Evolutionary conservation across 106 monocot genomes (phyloP).

Genomic region (Hemerocallis citrina): DNA sequence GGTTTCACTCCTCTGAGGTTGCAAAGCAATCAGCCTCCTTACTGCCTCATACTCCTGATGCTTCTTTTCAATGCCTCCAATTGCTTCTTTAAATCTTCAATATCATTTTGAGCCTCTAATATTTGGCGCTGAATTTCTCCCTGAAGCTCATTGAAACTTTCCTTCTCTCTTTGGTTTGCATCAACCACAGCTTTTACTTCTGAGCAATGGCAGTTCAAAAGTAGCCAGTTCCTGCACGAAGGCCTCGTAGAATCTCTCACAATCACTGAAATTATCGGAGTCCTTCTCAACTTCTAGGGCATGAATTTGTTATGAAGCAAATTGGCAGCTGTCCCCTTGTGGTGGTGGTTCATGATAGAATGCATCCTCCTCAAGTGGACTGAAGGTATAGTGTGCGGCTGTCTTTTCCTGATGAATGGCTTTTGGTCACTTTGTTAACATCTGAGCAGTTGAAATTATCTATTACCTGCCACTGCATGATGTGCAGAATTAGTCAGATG

Average conservation of each 20-base stretch:
- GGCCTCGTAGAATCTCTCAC: conserved; percentile 63
- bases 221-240: conserved; percentile 83
- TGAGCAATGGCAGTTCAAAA: conserved; percentile 80
- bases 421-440: conserved; percentile 52
- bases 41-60: conserved; percentile 95
- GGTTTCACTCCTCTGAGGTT: conserved; percentile 84
- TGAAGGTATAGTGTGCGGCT: conserved; percentile 70
- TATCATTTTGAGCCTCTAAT: conserved; percentile 54
- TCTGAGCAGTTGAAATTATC: too few species aligned
- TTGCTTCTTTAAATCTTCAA: conserved; percentile 64
- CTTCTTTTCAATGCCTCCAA: conserved; percentile 79
- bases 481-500: background rate
- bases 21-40: conserved; percentile 66
- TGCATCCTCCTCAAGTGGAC: conserved; percentile 66
- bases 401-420: conserved; percentile 43
- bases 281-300: conserved; percentile 82
- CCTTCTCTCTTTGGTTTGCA: conserved; percentile 84
- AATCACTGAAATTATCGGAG: conserved; percentile 46
- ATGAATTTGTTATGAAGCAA: conserved; percentile 92
- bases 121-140: conserved; percentile 61
- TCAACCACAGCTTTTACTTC: conserved; percentile 84
- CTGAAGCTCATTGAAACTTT: conserved; percentile 64
- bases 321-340: conserved; percentile 91
- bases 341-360: conserved; percentile 84
- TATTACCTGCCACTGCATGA: background rate